These are phyloP conservation scores for Coemansia sp. DNA, from an alignment of 192 early-diverging fungal species.

Conservation along the genomic window DNA sequence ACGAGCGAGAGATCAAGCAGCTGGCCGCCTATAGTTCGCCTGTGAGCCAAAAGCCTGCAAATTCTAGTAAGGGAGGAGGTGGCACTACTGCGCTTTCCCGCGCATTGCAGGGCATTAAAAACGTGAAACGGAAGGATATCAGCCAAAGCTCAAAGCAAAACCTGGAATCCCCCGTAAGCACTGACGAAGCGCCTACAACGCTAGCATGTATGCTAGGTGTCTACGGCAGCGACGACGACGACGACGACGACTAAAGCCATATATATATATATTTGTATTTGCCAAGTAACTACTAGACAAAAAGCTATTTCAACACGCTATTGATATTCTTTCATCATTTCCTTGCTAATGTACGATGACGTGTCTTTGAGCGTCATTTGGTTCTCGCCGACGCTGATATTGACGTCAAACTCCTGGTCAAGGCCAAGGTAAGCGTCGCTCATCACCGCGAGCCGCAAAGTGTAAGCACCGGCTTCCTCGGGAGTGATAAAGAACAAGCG, in stretches of 20 bases:
- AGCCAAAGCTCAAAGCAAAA: neutral
- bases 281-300: too few species aligned
- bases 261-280: neutral
- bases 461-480: conserved; percentile 60
- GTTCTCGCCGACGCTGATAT: conserved; percentile 31
- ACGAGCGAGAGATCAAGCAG: conserved; percentile 18
- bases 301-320: conserved; percentile 4
- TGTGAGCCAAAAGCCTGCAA: neutral
- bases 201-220: conserved; percentile 42
- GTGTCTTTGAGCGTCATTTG: conserved; percentile 28
- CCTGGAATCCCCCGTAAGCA: neutral
- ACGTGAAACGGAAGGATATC: conserved; percentile 9
- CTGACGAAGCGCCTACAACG: conserved; percentile 3
- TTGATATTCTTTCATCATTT: conserved; percentile 39
- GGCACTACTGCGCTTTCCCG: conserved; percentile 7
- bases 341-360: conserved; percentile 38
- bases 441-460: conserved; percentile 60
- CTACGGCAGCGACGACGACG: conserved; percentile 38
- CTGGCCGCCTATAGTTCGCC: neutral
- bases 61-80: neutral
- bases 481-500: conserved; percentile 70
- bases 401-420: conserved; percentile 63
- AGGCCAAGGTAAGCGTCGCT: conserved; percentile 83
- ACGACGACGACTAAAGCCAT: neutral
- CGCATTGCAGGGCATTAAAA: conserved; percentile 29